phyloP scores from a whole-genome alignment of 2,329 filamentous ascomycete genomes.

The Penicillium sp. region DNA sequence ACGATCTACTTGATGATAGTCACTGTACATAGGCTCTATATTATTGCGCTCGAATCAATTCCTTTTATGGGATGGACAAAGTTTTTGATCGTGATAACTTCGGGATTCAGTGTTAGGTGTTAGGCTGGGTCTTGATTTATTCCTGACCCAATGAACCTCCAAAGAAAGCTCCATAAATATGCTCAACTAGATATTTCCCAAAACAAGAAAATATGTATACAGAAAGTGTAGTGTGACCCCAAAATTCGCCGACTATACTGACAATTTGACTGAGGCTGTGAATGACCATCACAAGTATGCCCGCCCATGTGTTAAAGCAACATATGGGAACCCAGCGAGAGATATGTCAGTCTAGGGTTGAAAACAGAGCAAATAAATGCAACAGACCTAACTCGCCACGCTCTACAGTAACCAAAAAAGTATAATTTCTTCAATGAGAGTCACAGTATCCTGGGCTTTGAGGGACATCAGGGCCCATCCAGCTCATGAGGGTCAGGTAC shows the following conservation, averaged over 20 bases:
- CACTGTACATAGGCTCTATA: constrained; percentile 21
- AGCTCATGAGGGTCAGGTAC: constrained; percentile 77
- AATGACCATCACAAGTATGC: constrained; percentile 5
- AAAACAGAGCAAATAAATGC: constrained; percentile 4
- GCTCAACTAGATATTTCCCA: not conserved
- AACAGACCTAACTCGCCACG: not conserved
- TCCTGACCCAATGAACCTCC: not conserved
- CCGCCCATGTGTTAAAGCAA: constrained; percentile 10
- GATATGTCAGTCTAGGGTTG: constrained; percentile 15
- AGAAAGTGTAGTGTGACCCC: constrained; percentile 4
- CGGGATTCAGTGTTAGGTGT: not conserved
- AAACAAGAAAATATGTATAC: constrained; percentile 12
- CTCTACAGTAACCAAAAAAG: constrained; percentile 8
- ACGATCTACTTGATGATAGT: constrained; percentile 3
- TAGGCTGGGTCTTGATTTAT: not conserved
- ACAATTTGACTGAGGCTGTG: constrained; percentile 6
- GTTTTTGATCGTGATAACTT: not conserved
- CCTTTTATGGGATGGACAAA: not conserved
- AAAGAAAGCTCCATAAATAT: not conserved
- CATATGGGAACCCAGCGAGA: constrained; percentile 9
- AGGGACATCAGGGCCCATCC: constrained; percentile 61
- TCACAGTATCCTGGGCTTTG: constrained; percentile 65
- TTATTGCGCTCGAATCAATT: constrained; percentile 13
- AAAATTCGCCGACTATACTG: constrained; percentile 6
- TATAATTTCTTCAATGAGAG: constrained; percentile 14